These are phyloP conservation scores for Syzygium oleosum DNA, from an alignment of 345 rosid genomes.

Conservation along the genomic window DNA sequence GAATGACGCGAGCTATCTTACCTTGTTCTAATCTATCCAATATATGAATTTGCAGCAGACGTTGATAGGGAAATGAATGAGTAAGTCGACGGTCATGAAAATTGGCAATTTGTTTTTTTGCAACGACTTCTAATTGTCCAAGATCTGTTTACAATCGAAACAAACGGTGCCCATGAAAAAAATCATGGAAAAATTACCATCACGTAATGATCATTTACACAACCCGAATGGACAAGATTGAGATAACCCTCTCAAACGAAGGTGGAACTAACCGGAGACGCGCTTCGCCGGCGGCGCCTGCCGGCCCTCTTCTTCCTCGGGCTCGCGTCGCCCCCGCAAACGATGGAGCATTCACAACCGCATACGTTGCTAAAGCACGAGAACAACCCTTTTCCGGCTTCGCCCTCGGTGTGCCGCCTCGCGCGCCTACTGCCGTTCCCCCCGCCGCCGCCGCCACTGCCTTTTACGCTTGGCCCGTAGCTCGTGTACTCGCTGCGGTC, in stretches of 20 bases:
- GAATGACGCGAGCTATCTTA: not conserved
- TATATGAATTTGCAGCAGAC: not conserved
- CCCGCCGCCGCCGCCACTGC: conserved; percentile 13
- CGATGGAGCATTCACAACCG: conserved; percentile 67
- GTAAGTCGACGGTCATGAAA: not conserved
- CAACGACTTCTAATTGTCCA: not conserved
- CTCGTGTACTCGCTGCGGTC: conserved; percentile 43
- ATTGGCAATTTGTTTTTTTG: not conserved
- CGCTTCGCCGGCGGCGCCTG: not conserved
- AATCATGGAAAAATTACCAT: not conserved
- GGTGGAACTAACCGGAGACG: not conserved
- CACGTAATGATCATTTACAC: not conserved
- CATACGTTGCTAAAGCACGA: conserved; percentile 70
- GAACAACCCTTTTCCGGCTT: conserved; percentile 27
- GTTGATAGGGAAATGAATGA: not conserved
- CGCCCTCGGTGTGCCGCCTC: conserved; percentile 27
- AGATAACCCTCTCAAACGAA: not conserved
- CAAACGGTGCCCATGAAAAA: not conserved
- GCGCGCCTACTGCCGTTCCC: not conserved
- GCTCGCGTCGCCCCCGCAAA: conserved; percentile 37
- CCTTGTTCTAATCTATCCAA: not conserved
- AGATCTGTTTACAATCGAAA: not conserved
- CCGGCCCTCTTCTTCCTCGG: not conserved
- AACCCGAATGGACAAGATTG: not conserved
- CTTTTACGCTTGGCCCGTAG: conserved; percentile 13